phyloP scores from a whole-genome alignment of 164 flowering plant genomes.

The Stephania cephalantha region DNA sequence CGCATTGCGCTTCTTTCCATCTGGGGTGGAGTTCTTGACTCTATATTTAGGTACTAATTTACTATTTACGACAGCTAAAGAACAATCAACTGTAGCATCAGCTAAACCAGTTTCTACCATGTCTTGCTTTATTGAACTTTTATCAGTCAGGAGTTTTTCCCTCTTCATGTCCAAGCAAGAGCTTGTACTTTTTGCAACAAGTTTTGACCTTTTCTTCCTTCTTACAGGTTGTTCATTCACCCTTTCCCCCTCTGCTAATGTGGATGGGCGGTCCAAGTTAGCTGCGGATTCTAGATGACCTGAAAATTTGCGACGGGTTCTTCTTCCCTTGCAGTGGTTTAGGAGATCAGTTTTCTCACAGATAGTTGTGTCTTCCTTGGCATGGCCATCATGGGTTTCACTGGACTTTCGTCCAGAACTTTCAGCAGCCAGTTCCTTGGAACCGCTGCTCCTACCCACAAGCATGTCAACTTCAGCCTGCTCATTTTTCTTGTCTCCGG shows the following conservation, averaged over 20 bases:
- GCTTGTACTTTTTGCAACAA: slow-evolving; percentile 4
- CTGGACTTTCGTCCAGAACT: slow-evolving; percentile 6
- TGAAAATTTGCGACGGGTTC: slow-evolving; percentile 26
- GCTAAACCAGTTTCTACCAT: slow-evolving; percentile 3
- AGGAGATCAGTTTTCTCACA: slow-evolving; percentile 7
- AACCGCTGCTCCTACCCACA: slow-evolving; percentile 3
- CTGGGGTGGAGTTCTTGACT: slow-evolving; percentile 6
- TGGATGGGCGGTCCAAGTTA: slow-evolving; percentile 14
- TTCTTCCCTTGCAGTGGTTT: slow-evolving; percentile 30
- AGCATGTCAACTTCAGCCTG: slow-evolving; percentile 6
- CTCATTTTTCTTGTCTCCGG: slow-evolving; percentile 13
- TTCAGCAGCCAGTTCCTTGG: slow-evolving; percentile 3
- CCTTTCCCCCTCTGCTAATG: slow-evolving; percentile 11
- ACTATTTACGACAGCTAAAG: slow-evolving; percentile 14
- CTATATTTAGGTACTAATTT: slow-evolving; percentile 6
- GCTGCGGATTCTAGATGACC: slow-evolving; percentile 11
- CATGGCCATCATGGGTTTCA: slow-evolving; percentile 10
- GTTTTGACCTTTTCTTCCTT: slow-evolving; percentile 16
- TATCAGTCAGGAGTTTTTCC: slow-evolving; percentile 20
- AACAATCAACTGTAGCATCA: slow-evolving; percentile 5
- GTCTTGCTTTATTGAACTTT: slow-evolving; percentile 4
- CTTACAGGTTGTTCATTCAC: slow-evolving; percentile 13
- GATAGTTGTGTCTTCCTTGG: slow-evolving; percentile 5
- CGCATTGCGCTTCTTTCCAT: slow-evolving; percentile 15
- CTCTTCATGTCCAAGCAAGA: slow-evolving; percentile 15